Conservation (phyloP, 768 basidiomycete genomes). For the Collybia sordida region DNA sequence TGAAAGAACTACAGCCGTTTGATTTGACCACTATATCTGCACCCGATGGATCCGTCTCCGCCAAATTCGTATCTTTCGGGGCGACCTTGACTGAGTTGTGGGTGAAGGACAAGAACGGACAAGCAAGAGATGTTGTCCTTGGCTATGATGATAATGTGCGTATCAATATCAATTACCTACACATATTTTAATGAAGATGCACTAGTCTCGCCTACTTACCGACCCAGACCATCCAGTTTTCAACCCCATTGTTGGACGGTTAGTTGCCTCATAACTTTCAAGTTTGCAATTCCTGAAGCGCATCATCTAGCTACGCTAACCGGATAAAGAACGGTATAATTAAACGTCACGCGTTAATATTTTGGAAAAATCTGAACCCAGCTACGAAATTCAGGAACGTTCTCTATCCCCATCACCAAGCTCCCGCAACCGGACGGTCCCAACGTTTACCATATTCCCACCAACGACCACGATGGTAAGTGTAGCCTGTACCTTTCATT, state of each 20-base stretch:
- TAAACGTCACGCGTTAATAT: not conserved
- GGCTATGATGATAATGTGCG: slow-evolving; percentile 55
- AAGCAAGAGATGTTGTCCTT: slow-evolving; percentile 51
- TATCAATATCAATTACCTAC: slow-evolving; percentile 12
- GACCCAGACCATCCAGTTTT: slow-evolving; percentile 51
- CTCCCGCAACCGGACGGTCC: slow-evolving; percentile 40
- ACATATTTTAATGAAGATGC: not conserved
- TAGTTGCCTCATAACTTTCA: slow-evolving; percentile 1
- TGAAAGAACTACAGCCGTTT: slow-evolving; percentile 37
- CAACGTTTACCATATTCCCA: slow-evolving; percentile 48
- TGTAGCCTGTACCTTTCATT: not conserved
- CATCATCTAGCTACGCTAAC: slow-evolving; percentile 42
- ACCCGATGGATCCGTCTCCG: slow-evolving; percentile 55
- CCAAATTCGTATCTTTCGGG: slow-evolving; percentile 57
- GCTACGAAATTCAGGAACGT: slow-evolving; percentile 36
- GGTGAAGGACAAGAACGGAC: slow-evolving; percentile 52
- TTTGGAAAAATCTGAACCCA: not conserved
- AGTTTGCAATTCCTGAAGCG: not conserved
- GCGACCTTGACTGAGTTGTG: slow-evolving; percentile 55
- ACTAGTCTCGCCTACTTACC: slow-evolving; percentile 36
- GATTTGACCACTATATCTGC: slow-evolving; percentile 45
- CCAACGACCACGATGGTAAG: slow-evolving; percentile 49
- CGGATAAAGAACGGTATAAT: slow-evolving; percentile 47
- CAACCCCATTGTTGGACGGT: slow-evolving; percentile 37
- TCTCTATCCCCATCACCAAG: slow-evolving; percentile 53